Evolutionary conservation across 129 eudicot genomes (phyloP).

Genomic region (Apium graveolens): DNA sequence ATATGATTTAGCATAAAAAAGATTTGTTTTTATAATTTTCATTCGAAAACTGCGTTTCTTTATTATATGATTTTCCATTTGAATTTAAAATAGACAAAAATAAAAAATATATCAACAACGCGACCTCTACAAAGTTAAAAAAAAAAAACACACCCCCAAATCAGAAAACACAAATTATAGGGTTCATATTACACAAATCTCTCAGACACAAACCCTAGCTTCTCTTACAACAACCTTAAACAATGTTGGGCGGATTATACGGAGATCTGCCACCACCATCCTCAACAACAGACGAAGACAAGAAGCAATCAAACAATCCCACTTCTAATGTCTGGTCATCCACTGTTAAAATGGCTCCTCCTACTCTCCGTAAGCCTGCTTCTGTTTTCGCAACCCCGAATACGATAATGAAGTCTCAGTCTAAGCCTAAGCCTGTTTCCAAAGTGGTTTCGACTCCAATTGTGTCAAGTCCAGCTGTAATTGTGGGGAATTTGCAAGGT

Average conservation of each 20-base stretch:
- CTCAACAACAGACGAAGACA: slow-evolving; percentile 43
- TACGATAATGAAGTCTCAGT: slow-evolving; percentile 1
- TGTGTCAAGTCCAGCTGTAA: background rate
- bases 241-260: slow-evolving; percentile 84
- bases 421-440: slow-evolving; percentile 20
- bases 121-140: no score
- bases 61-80: no score
- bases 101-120: no score
- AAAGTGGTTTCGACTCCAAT: background rate
- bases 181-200: background rate
- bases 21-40: no score
- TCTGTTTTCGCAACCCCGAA: slow-evolving; percentile 43
- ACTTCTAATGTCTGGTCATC: slow-evolving; percentile 66
- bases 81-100: no score
- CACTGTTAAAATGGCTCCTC: slow-evolving; percentile 69
- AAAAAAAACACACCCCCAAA: background rate
- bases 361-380: slow-evolving; percentile 66
- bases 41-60: no score
- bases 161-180: background rate
- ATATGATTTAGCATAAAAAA: no score
- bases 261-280: slow-evolving; percentile 97
- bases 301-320: slow-evolving; percentile 19
- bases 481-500: slow-evolving; percentile 9
- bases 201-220: background rate
- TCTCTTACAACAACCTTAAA: background rate